Base-by-base conservation (phyloP, 2,329 filamentous ascomycete genomes). In the Thelonectria blattea region DNA sequence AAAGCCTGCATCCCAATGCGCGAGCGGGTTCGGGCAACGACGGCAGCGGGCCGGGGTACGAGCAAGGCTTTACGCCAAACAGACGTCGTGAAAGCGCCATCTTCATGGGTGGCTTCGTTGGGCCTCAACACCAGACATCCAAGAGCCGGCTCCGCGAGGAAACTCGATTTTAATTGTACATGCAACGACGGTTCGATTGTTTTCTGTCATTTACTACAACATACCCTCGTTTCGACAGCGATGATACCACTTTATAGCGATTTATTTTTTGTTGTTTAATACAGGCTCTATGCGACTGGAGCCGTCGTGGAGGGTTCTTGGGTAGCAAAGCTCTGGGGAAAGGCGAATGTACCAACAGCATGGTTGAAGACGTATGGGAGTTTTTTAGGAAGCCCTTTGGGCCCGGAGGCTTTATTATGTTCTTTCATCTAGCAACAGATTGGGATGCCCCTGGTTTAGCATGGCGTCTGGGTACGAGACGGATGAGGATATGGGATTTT, bases 61-160 rank as follows among this genome's bases (percentile, higher is more conserved):
- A 83, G 49, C 79, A 79, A 56, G 68, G 64, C 61, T 82, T 77
- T 22, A 84, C 83, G 51, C 68, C 67, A 62, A 83, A 78, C 42
- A 84, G 80, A 69, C 79, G 85, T 50, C 81, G 87, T 51, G 86
- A 89, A 73, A 89, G 87, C 68, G 78, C 80, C 47, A 85, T 89
- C 73, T 85, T 87, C 61, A 79, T 83, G 69, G 78, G 82, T 59
- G 77, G 77, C 18, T 77, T 82, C 65, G 72, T 75, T 52, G 78
- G 80, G 24, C 72, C 85, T 32, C 82, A 78, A 54, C 78, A 81
- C 18, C 83, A 85, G 65, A 75, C 75, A 41, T 83, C 81, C 0
- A 83, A 80, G 69, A 85, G 82, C 65, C 83, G 83, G 11, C 75
- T 86, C 34, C 78, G 83, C 39, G 83, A 86, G 62, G 83, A 85